phyloP scores from a whole-genome alignment of 345 rosid species.

The Hirschfeldia incana region DNA sequence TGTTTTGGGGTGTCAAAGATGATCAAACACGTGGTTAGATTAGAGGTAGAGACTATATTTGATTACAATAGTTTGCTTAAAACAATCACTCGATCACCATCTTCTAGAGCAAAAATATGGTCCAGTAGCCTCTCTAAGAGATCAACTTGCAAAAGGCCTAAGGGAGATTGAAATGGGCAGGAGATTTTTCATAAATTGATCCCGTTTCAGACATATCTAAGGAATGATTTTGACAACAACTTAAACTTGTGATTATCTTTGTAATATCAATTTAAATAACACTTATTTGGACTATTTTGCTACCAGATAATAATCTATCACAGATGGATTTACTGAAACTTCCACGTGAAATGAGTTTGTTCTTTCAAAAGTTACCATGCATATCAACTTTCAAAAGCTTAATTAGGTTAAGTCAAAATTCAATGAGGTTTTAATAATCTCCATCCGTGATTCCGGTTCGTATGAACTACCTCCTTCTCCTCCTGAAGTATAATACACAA shows the following conservation, averaged over 20 bases:
- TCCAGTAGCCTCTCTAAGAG: conserved; percentile 5
- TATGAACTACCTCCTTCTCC: conserved; percentile 12
- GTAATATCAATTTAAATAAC: background rate
- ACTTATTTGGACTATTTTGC: background rate
- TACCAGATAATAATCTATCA: background rate
- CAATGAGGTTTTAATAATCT: background rate
- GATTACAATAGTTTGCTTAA: conserved; percentile 24
- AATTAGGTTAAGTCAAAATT: background rate
- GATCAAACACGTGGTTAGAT: conserved; percentile 25
- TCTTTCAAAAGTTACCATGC: background rate
- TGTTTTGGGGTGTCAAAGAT: background rate
- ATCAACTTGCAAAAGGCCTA: conserved; percentile 4
- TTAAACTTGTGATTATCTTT: background rate
- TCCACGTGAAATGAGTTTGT: background rate
- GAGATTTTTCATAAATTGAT: conserved; percentile 1
- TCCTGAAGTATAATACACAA: conserved; percentile 15
- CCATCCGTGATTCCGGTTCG: conserved; percentile 26
- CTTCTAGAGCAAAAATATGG: conserved; percentile 15
- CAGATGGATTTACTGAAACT: background rate
- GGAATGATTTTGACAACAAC: background rate
- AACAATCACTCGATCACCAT: conserved; percentile 14
- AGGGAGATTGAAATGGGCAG: background rate
- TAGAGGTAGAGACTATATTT: background rate
- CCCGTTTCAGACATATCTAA: conserved; percentile 8
- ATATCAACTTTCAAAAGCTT: background rate